Base-by-base conservation (phyloP, 2,329 filamentous ascomycete genomes). In the Passalora sequoiae region DNA sequence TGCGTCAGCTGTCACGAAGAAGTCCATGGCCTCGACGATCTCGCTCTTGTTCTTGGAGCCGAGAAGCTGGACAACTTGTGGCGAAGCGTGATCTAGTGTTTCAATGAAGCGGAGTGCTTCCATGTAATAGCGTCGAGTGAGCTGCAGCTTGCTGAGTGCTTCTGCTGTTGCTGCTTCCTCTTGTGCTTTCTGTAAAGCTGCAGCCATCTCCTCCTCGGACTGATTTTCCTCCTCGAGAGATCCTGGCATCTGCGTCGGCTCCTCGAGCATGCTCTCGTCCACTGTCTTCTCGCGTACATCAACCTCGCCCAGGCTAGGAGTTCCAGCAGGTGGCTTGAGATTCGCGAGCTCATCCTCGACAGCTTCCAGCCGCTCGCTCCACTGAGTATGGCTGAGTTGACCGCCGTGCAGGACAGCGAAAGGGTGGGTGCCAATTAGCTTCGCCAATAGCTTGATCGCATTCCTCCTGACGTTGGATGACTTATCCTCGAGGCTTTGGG, bases 21-120 rank as follows among this genome's bases (percentile, higher is more conserved):
- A 98, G 63, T 98, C 92, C 81, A 98, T 98, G 12, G 94, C 92
- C 65, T 98, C 94, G 50, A 98, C 95, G 19, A 97, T 86, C 65
- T 98, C 92, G 57, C 87, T 95, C 74, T 98, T 98, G 73, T 98
- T 98, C 61, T 86, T 87, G 21, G 92, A 94, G 4, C 88, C 87
- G 3, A 98, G 76, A 13, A 98, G 75, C 65, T 96, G 91, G 50
- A 84, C 88, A 24, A 97, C 83, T 2, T 81, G 81, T 6, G 77
- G 76, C 1, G 89, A 94, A 16, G 87, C 86, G 8, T 84, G 80
- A 54, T 96, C 87, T 16, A 98, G 73, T 4, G 94, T 84, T 49
- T 95, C 84, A 54, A 98, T 95, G 61, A 98, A 98, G 52, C 83
- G 85, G 50, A 97, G 75, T 3, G 91, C 92, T 60, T 97, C 89